A percentile compares a stretch with the other conserved stretches of the same genome.
Evolutionary conservation across 2,329 filamentous ascomycete species (phyloP).

Genomic region (Hortaea werneckii): DNA sequence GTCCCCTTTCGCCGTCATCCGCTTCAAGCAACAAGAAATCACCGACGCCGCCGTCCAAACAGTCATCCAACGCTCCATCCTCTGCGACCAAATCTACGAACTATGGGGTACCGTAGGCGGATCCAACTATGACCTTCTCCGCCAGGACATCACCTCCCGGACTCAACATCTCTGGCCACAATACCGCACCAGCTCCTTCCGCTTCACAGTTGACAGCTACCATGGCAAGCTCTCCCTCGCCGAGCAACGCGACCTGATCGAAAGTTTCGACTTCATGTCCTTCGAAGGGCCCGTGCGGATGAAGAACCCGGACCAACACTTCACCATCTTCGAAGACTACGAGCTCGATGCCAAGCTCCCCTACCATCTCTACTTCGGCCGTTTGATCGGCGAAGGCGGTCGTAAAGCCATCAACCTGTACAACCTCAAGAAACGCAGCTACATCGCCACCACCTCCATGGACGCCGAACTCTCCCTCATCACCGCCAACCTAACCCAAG

Average conservation of each 20-base stretch:
- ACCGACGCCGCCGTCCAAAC: conserved; percentile 44
- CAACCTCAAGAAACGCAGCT: conserved; percentile 84
- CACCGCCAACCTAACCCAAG: conserved; percentile 82
- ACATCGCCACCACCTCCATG: conserved; percentile 96
- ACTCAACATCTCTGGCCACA: conserved; percentile 56
- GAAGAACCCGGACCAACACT: conserved; percentile 61
- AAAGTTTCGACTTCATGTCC: conserved; percentile 67
- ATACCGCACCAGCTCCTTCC: conserved; percentile 62
- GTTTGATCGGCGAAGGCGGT: conserved; percentile 56
- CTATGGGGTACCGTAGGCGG: conserved; percentile 64
- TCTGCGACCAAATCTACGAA: conserved; percentile 75
- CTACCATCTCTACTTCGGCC: conserved; percentile 58
- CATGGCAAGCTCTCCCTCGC: conserved; percentile 57
- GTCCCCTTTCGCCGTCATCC: conserved; percentile 79
- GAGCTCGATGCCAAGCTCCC: conserved; percentile 45
- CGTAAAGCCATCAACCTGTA: conserved; percentile 62
- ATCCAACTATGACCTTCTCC: conserved; percentile 55
- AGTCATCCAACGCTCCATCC: conserved; percentile 66
- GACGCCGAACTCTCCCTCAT: conserved; percentile 86
- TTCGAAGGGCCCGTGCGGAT: conserved; percentile 73
- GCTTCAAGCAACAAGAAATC: conserved; percentile 33
- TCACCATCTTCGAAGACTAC: conserved; percentile 78
- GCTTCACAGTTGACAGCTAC: conserved; percentile 75
- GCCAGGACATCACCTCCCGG: conserved; percentile 49
- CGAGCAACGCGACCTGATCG: conserved; percentile 64